Evolutionary conservation across 192 early-diverging fungal species (phyloP), one percentile per base, ranked within the genome.

Genomic region (Podila minutissima): DNA sequence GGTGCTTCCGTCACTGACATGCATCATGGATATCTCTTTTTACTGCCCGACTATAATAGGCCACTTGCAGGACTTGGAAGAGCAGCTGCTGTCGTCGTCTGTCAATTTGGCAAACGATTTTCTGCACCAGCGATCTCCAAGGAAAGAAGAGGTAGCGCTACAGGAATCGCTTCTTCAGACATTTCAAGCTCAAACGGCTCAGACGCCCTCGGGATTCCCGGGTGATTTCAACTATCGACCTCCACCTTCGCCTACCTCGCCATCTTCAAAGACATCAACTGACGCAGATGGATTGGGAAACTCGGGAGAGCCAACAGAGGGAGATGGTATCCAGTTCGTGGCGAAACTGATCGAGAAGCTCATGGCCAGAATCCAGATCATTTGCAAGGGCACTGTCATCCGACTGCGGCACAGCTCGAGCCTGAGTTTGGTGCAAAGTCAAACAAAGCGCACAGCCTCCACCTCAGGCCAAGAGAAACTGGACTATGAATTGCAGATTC

Each of bases 81-180:
- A 89, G 3, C 90, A 87, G 24, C 88, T 93, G 57, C 75, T 96
- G 59, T 91, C 93, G 3, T 93, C 95, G 12, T 96, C 96, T 4
- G 84, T 96, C 20, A 92, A 93, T 71, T 92, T 97, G 66, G 96
- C 96, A 11, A 95, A 91, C 57, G 95, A 95, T 79, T 97, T 97
- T 86, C 70, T 97, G 49, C 87, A 89, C 49, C 85, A 89, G 24
- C 91, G 91, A 62, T 74, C 90, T 51, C 82, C 87, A 24, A 87
- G 87, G 29, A 91, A 91, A 60, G 85, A 89, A 37, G 92, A 93
- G 46, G 91, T 90, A 64, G 88, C 86, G 33, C 72, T 90, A 13
- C 76, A 81, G 58, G 83, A 86, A 59, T 88, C 89, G 31, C 83
- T 90, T 15, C 76, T 86, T 38, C 86, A 89, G 29, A 86, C 88